Evolutionary conservation across 371 early-diverging fungal genomes (phyloP).

Genomic region (Choanephora cucurbitarum): DNA sequence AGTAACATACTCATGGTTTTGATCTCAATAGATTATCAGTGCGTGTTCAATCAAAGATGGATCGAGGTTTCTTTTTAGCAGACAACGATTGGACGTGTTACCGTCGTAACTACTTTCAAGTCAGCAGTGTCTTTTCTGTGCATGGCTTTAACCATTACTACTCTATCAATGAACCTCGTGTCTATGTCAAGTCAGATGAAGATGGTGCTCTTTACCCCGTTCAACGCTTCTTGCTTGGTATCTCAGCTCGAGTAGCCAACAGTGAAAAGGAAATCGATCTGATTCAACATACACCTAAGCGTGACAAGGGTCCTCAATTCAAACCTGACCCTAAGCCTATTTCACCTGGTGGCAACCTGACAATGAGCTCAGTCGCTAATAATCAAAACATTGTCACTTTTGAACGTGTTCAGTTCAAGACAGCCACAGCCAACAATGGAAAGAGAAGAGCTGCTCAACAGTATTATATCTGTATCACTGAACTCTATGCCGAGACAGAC

Average conservation of each 20-base stretch:
- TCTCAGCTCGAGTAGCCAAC: conserved; percentile 58
- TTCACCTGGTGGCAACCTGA: conserved; percentile 49
- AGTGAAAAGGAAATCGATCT: conserved; percentile 67
- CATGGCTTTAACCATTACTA: conserved; percentile 43
- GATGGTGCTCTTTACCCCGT: conserved; percentile 15
- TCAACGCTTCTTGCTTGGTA: conserved; percentile 61
- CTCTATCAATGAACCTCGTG: conserved; percentile 39
- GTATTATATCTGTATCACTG: conserved; percentile 67
- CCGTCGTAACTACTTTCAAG: conserved; percentile 87
- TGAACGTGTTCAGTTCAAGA: conserved; percentile 88
- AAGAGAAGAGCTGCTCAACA: conserved; percentile 82
- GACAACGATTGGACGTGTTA: conserved; percentile 86
- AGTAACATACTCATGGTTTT: conserved; percentile 2
- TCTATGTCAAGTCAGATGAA: conserved; percentile 39
- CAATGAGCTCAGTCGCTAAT: conserved; percentile 32
- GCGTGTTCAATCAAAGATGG: conserved; percentile 59
- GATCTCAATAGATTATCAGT: conserved; percentile 35
- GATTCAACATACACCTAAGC: conserved; percentile 84
- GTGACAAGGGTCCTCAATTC: conserved; percentile 83
- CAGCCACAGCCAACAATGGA: conserved; percentile 86
- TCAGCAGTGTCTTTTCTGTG: conserved; percentile 66
- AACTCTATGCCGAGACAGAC: conserved; percentile 60
- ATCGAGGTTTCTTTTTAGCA: conserved; percentile 74
- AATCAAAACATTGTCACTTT: conserved; percentile 61
- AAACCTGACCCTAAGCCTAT: conserved; percentile 60